Evolutionary conservation across 2,329 filamentous ascomycete species (phyloP), one percentile per base, ranked within the genome.

Genomic region (Nakataea oryzae): DNA sequence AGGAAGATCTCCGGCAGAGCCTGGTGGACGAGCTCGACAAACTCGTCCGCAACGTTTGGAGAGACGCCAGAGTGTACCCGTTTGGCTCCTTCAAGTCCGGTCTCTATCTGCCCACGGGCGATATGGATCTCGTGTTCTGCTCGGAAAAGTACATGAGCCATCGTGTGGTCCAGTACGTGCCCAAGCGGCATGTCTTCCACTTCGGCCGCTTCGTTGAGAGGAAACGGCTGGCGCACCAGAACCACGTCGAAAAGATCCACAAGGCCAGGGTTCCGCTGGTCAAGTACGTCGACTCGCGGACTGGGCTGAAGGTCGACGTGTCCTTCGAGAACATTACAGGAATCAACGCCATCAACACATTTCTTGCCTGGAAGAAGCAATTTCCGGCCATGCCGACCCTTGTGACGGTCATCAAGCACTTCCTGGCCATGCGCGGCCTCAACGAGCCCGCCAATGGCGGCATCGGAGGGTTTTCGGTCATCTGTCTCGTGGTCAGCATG

Each of bases 71-170:
- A 59, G 78, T 97, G 9, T 79, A 83, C 41, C 81, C 88, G 12
- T 99, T 99, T 72, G 95, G 95, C n/a, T 97, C 95, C 0, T 99
- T 93, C 74, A 93, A 91, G 67, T 91, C 91, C 3, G 91, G 90
- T 0, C 78, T 91, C 9, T 86, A 86, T 67, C 75, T 86, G 2
- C 83, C 83, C 0, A 85, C 89, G 1, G 91, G 90, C 21, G 95
- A 99, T 71, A 96, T 99, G 86, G 95, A 99, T 71, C 79, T 99
- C 58, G 95, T 96, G 3, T 82, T 95, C 61, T 84, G 93, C 60
- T 86, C 83, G 0, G 68, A 73, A 11, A 77, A 79, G 29, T 91
- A 85, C 66, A 78, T 86, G 65, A 72, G 76, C 11, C 78, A 80
- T 3, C 83, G 82, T 2, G 69, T 76, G 11, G 72, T 82, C 63